Evolutionary conservation across 805 yeast species (phyloP), one percentile per base, ranked within the genome.

Genomic region (Wickerhamomyces chaumierensis): DNA sequence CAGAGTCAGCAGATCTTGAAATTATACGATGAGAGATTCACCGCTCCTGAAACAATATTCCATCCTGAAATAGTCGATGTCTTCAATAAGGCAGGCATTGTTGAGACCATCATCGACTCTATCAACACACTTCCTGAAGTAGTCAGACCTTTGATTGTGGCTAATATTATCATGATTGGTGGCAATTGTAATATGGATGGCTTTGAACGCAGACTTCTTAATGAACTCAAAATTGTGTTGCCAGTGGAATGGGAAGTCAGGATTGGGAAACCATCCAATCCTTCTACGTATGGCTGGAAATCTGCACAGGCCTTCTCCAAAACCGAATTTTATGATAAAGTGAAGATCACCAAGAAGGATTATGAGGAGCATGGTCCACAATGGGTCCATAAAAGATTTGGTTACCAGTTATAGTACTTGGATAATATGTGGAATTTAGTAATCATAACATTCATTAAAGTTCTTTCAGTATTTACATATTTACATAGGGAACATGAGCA

Each of bases 11-110:
- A 88, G 56, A 66, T 78, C 1, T 61, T 90, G 29, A 62, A 69
- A 36, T 65, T 92, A 5, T 69, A 67, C 19, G 96, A 90, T 56
- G 99, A 92, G 57, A 61, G 96, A 40, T 90, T 92, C 58, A 69
- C 84, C 2, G 73, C 83, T 2, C 96, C 97, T 0, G 99, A 92
- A 53, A 66, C 84, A 1, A 64, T 83, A 28, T 88, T 85, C 57
- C 87, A 81, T 48, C 98, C 99, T 0, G 83, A 78, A 43, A 77
- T 84, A 39, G 69, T 83, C 1, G 86, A 84, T 13, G 64, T 90
- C 25, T 72, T 78, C 46, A 70, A 65, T 40, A 79, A 87, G 48
- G 77, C 90, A 0, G 96, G 96, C 13, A 58, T 94, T 17, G 71
- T 81, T 0, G 81, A 76, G 42, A 66, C 81, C 0, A 72, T 85